Evolutionary conservation across 2,329 filamentous ascomycete genomes (phyloP), one percentile per base, ranked within the genome.

Genomic region (Paracoccidioides lutzii): DNA sequence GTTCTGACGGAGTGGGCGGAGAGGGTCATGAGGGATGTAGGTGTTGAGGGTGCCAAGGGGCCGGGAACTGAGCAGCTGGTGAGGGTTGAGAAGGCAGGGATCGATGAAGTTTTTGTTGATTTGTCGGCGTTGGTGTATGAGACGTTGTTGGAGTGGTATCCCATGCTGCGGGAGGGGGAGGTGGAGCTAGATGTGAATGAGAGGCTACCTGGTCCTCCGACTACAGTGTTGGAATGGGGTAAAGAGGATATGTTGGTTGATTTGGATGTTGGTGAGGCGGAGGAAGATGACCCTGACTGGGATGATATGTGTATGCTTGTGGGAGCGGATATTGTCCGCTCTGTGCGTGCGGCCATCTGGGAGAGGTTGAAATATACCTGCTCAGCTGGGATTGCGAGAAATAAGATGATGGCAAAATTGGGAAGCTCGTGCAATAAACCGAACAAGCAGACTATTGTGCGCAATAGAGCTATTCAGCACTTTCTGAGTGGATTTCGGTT

Each of bases 71-170:
- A 66, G 4, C 64, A 66, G 41, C 67, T 74, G 15, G 67, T 78
- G 0, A 82, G 78, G 64, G 82, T 96, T 46, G 91, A 98, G 74
- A 98, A 97, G 68, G 93, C 91, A 15, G 85, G 89, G 65, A 87
- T 97, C 55, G 93, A 98, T 67, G 93, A 98, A 71, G 90, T 96
- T 7, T 98, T 96, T 66, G 75, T 97, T 58, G 93, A 98, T 70
- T 72, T 98, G 52, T 95, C 89, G 8, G 84, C 86, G 0, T 86
- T 96, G 58, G 80, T 96, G 3, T 87, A 94, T 69, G 78, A 78
- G 2, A 76, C 87, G 33, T 73, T 98, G 51, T 71, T 95, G 43
- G 78, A 87, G 61, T 76, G 87, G 53, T 95, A 89, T 69, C 83
- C 88, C 0, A 85, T 93, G 67, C 71, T 97, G 52, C 62, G 62